Conservation (phyloP, 306 rosid species). For the Fragaria iinumae region DNA sequence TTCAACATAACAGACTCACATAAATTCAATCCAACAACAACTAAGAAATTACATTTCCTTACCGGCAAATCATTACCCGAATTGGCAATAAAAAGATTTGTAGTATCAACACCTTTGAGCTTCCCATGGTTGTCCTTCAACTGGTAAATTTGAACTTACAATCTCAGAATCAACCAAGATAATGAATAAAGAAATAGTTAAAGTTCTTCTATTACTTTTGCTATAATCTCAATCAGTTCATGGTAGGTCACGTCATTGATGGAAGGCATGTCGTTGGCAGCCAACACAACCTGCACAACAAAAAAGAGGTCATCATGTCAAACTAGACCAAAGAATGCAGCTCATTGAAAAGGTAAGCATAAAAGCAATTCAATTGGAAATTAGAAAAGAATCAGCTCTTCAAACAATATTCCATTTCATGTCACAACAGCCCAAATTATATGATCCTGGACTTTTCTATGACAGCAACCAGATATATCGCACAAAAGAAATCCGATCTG, state of each 20-base stretch:
- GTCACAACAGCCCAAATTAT: too few species aligned
- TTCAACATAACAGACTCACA: neutral
- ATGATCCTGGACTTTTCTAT: slow-evolving; percentile 1
- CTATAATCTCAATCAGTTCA: slow-evolving; percentile 75
- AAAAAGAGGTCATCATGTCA: slow-evolving; percentile 18
- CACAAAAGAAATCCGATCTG: slow-evolving; percentile 18
- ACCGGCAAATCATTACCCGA: slow-evolving; percentile 98
- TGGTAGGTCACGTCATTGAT: slow-evolving; percentile 80
- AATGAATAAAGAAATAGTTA: slow-evolving; percentile 8
- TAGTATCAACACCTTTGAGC: slow-evolving; percentile 68
- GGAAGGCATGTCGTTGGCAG: slow-evolving; percentile 96
- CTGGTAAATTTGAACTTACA: slow-evolving; percentile 47
- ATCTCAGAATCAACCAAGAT: slow-evolving; percentile 30
- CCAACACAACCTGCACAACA: slow-evolving; percentile 76
- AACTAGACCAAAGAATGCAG: slow-evolving; percentile 23
- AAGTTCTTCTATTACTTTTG: slow-evolving; percentile 48
- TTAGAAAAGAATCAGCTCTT: slow-evolving; percentile 13
- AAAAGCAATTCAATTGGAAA: slow-evolving; percentile 10
- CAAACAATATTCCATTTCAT: neutral
- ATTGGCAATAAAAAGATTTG: slow-evolving; percentile 75
- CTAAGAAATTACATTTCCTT: slow-evolving; percentile 35
- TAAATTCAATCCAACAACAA: slow-evolving; percentile 14
- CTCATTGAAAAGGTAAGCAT: neutral
- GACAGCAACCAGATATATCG: slow-evolving; percentile 6
- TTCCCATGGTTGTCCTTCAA: slow-evolving; percentile 67